Base-by-base conservation (phyloP, 164 flowering plant species). In the Nymphaea thermarum region DNA sequence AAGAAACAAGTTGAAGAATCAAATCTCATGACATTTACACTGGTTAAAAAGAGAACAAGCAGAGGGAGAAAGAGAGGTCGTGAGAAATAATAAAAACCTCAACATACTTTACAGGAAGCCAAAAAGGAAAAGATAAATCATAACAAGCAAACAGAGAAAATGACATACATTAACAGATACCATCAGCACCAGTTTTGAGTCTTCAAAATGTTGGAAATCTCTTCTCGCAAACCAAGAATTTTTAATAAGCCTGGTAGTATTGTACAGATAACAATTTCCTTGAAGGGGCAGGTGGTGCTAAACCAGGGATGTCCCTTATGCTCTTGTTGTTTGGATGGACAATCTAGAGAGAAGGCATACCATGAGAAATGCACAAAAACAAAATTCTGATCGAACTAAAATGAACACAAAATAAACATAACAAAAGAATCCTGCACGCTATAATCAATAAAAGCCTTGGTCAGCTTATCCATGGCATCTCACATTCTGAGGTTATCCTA, bases 261-360 rank as follows among this genome's bases (percentile, higher is more conserved):
- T 47, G 69, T 59, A 77, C 25, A 70, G 76, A 84, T 70, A 93
- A 73, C 67, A 93, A 79, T 77, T 85, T 90, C 78, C 98, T 84
- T 17, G 84, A 57, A 1, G 90, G 90, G 17, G 88, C 96, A 42
- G 97, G 96, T n/a, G 96, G 95, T 55, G 96, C 96, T 76, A 94
- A 77, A 69, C 97, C 97, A 4, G 97, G 96, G 65, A 91, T 88
- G 79, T 91, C 96, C 70, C 82, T 78, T 71, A 89, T 94, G 80
- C 74, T 71, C 66, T 86, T 89, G 83, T 90, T 94, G 81, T 79
- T 78, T 42, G 97, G 98, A 68, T 91, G 78, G 68, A 90, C 92
- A 65, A 91, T 79, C 99, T 94, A 71, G 68, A 73, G 25, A 55
- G 43, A 51, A 3, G 70, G 18, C 61, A 4, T 63, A 43, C 60